Evolutionary conservation across 495 filamentous ascomycete species (phyloP).

Genomic region (Niebla homalea): DNA sequence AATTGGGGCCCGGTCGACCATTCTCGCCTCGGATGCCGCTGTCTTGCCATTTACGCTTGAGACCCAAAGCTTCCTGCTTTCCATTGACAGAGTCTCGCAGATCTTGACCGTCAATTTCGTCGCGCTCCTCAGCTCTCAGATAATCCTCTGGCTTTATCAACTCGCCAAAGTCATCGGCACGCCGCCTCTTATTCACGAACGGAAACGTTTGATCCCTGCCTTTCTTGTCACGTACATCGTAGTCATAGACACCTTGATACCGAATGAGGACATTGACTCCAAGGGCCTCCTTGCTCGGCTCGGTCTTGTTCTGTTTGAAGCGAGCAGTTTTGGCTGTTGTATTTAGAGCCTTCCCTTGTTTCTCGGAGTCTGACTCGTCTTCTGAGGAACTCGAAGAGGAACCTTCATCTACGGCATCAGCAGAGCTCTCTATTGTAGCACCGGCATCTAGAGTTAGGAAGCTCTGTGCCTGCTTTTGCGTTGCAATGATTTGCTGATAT

Average conservation of each 20-base stretch:
- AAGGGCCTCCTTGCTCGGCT: constrained; percentile 69
- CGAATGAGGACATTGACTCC: constrained; percentile 87
- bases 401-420: constrained; percentile 71
- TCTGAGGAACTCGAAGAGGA: constrained; percentile 66
- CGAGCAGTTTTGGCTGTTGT: constrained; percentile 70
- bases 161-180: constrained; percentile 85
- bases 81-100: constrained; percentile 30
- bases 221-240: constrained; percentile 82
- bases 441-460: constrained; percentile 55
- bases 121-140: constrained; percentile 81
- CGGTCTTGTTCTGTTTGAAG: constrained; percentile 67
- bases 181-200: constrained; percentile 62
- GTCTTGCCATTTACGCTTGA: constrained; percentile 91
- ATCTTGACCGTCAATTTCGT: constrained; percentile 59
- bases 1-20: constrained; percentile 25
- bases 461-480: constrained; percentile 64
- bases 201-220: constrained; percentile 90
- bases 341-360: constrained; percentile 86
- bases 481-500: constrained; percentile 85
- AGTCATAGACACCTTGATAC: constrained; percentile 77
- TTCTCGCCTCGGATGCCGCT: constrained; percentile 26
- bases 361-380: constrained; percentile 78
- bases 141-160: constrained; percentile 88
- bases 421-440: constrained; percentile 50
- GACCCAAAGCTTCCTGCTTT: constrained; percentile 56